Percentiles rank a stretch among this genome's conserved stretches.
Conservation (phyloP, 192 early-diverging fungal genomes). For the Phycomyces nitens region DNA sequence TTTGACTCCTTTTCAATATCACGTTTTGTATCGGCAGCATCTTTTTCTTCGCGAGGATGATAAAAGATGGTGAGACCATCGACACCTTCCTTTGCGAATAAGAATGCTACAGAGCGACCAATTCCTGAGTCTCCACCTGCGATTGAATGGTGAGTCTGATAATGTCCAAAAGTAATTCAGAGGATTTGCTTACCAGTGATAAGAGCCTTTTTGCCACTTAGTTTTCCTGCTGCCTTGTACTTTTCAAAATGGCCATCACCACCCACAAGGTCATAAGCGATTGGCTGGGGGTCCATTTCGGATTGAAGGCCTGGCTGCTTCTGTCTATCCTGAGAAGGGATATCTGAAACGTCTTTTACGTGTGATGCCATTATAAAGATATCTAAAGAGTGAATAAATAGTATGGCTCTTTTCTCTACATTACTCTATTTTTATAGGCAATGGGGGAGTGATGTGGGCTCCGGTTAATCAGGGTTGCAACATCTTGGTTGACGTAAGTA, state of each 20-base stretch:
- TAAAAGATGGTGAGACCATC: conserved; percentile 42
- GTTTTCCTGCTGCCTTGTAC: conserved; percentile 39
- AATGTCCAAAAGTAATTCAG: too few relatives aligned
- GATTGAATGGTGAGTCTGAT: conserved; percentile 15
- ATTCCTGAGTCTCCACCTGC: conserved; percentile 39
- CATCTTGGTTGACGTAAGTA: too few relatives aligned
- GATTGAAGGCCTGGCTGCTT: conserved; percentile 38
- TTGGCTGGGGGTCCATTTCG: conserved; percentile 33
- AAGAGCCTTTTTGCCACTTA: conserved; percentile 40
- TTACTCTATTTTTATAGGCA: too few relatives aligned
- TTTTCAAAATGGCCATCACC: conserved; percentile 22
- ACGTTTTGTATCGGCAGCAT: conserved; percentile 34
- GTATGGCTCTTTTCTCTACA: too few relatives aligned
- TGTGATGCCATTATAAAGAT: too few relatives aligned
- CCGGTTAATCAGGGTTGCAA: too few relatives aligned
- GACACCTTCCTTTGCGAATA: conserved; percentile 43
- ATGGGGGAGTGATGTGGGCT: too few relatives aligned
- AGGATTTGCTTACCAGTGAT: conserved; percentile 39
- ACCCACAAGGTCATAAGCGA: conserved; percentile 6
- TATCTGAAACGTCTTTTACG: too few relatives aligned
- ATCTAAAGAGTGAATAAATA: too few relatives aligned
- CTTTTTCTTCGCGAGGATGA: conserved; percentile 37
- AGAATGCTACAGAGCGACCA: conserved; percentile 41
- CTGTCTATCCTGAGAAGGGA: not conserved
- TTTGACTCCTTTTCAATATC: conserved; percentile 11